Evolutionary conservation across 208 protist genomes (phyloP).

Genomic region (Crithidia fasciculata): DNA sequence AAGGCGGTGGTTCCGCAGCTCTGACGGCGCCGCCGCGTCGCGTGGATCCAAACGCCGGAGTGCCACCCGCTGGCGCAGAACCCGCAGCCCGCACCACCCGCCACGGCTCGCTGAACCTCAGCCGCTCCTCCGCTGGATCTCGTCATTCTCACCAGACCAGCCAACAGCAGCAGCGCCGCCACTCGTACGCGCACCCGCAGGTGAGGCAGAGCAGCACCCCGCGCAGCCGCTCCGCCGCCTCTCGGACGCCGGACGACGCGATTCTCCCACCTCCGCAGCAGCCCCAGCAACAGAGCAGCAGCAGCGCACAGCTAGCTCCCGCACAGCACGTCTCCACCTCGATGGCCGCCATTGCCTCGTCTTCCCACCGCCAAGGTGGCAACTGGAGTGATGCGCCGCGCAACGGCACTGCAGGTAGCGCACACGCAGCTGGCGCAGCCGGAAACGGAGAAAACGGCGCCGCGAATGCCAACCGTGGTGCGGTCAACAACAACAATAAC

Average conservation of each 20-base stretch:
- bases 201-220: slow-evolving; percentile 8
- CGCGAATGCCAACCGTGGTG: not conserved
- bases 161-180: not conserved
- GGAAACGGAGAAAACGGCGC: slow-evolving; percentile 1
- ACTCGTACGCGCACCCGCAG: not conserved
- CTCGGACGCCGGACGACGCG: slow-evolving; percentile 15
- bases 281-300: not conserved
- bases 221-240: slow-evolving; percentile 14
- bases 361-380: slow-evolving; percentile 12
- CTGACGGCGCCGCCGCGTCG: slow-evolving; percentile 6
- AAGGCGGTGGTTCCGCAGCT: slow-evolving; percentile 4
- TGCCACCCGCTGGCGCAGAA: not conserved
- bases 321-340: not conserved
- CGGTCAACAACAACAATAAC: not conserved
- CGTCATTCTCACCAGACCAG: not conserved
- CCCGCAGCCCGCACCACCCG: not conserved
- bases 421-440: not conserved
- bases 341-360: slow-evolving; percentile 23
- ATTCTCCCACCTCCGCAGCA: not conserved
- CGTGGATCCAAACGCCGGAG: slow-evolving; percentile 10
- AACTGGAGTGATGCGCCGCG: slow-evolving; percentile 13
- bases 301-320: not conserved
- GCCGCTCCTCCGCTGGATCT: slow-evolving; percentile 21
- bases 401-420: not conserved
- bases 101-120: slow-evolving; percentile 17